These are phyloP conservation scores for Penicillium tannophilum DNA, from an alignment of 495 filamentous ascomycete species.

Conservation along the genomic window DNA sequence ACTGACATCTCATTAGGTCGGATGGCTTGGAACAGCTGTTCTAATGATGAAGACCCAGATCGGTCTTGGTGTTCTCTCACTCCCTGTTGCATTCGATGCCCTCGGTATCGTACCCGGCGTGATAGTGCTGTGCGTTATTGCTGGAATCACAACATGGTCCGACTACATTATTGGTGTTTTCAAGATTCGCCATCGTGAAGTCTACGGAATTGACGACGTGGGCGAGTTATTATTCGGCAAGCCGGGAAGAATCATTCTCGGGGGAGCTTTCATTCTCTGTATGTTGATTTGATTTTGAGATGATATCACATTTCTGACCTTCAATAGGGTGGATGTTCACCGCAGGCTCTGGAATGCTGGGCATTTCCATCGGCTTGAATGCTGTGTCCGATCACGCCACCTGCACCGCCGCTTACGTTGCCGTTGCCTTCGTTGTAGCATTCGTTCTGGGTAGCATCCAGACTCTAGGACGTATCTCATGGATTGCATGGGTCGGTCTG, in stretches of 20 bases:
- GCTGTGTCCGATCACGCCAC: slow-evolving; percentile 62
- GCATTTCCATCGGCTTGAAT: slow-evolving; percentile 71
- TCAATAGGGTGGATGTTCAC: slow-evolving; percentile 55
- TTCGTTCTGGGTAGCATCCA: slow-evolving; percentile 39
- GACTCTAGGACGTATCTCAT: slow-evolving; percentile 41
- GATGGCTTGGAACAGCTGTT: slow-evolving; percentile 37
- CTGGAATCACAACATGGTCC: slow-evolving; percentile 69
- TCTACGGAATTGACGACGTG: slow-evolving; percentile 69
- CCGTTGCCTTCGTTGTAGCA: slow-evolving; percentile 35
- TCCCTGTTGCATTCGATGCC: slow-evolving; percentile 60
- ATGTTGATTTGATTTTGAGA: slow-evolving; percentile 7
- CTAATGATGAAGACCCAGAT: slow-evolving; percentile 53
- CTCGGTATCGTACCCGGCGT: slow-evolving; percentile 59
- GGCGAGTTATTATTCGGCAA: slow-evolving; percentile 63
- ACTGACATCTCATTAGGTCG: slow-evolving; percentile 26
- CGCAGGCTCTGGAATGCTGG: slow-evolving; percentile 56
- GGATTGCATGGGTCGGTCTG: slow-evolving; percentile 45
- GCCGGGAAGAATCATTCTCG: slow-evolving; percentile 62
- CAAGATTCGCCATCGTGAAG: slow-evolving; percentile 64
- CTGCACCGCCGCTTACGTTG: slow-evolving; percentile 58
- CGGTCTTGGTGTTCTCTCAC: slow-evolving; percentile 62
- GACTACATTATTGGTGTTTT: slow-evolving; percentile 73
- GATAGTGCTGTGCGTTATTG: slow-evolving; percentile 56
- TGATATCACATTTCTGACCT: slow-evolving; percentile 38
- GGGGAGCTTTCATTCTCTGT: slow-evolving; percentile 53